Evolutionary conservation across 495 filamentous ascomycete genomes (phyloP).

Genomic region (Baudoinia panamericana): DNA sequence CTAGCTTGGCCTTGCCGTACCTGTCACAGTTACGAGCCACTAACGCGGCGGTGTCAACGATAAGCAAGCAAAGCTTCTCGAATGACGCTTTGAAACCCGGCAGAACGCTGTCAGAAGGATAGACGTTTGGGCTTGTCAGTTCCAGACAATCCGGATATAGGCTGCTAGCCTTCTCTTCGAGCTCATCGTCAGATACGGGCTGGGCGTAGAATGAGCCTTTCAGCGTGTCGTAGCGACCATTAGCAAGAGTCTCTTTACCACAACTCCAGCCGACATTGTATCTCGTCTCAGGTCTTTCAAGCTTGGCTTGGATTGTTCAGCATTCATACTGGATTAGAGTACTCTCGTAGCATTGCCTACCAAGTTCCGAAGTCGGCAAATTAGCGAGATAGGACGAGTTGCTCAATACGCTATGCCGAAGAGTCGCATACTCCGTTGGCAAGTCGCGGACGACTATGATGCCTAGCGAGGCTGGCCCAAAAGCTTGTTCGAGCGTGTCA

Average conservation of each 20-base stretch:
- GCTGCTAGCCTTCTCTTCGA: constrained; percentile 19
- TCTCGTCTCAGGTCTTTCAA: constrained; percentile 50
- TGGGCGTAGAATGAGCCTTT: constrained; percentile 82
- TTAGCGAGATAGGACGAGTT: constrained; percentile 84
- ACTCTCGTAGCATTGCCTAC: too few relatives aligned
- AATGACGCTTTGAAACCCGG: constrained; percentile 60
- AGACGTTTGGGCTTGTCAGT: constrained; percentile 67
- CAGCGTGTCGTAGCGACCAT: constrained; percentile 75
- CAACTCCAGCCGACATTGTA: constrained; percentile 62
- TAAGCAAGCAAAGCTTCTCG: constrained; percentile 63
- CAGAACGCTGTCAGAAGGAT: constrained; percentile 55
- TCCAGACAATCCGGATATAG: constrained; percentile 40
- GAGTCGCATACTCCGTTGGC: constrained; percentile 48
- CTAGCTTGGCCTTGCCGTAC: constrained; percentile 66
- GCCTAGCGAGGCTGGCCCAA: constrained; percentile 81
- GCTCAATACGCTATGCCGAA: constrained; percentile 64
- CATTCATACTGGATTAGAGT: too few relatives aligned
- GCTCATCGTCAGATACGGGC: constrained; percentile 51
- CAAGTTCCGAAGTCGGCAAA: constrained; percentile 56
- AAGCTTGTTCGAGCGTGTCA: constrained; percentile 58
- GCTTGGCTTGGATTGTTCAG: too few relatives aligned
- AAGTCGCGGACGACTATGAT: constrained; percentile 87
- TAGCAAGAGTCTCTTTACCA: constrained; percentile 86
- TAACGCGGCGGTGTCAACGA: constrained; percentile 78
- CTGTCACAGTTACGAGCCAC: constrained; percentile 80